phyloP scores from a whole-genome alignment of 176 grass and related monocot genomes.

The Thalia dealbata region DNA sequence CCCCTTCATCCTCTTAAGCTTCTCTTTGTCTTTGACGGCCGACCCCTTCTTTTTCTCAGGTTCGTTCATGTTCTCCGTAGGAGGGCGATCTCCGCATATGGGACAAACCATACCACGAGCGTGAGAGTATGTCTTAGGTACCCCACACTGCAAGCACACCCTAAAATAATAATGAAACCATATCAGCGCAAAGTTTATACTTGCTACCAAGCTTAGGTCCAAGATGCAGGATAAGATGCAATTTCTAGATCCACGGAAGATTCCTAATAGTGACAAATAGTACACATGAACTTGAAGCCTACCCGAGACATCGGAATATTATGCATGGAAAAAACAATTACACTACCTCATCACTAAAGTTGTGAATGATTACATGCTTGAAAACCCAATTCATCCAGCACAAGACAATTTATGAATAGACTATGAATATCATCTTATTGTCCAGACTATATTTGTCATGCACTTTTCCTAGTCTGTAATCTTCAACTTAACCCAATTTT shows the following conservation, averaged over 20 bases:
- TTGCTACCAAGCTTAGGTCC: not conserved
- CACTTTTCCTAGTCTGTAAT: no score
- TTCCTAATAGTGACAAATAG: not conserved
- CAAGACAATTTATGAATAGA: not conserved
- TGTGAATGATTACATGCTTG: not conserved
- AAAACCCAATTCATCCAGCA: not conserved
- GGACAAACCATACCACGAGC: slow-evolving; percentile 64
- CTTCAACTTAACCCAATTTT: not conserved
- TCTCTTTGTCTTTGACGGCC: slow-evolving; percentile 80
- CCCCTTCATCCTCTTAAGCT: slow-evolving; percentile 83
- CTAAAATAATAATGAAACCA: slow-evolving; percentile 17
- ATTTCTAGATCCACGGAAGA: not conserved
- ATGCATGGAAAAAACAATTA: not conserved
- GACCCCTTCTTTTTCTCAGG: slow-evolving; percentile 65
- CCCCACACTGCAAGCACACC: slow-evolving; percentile 78
- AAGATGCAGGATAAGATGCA: not conserved
- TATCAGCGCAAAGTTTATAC: not conserved
- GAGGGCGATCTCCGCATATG: slow-evolving; percentile 48
- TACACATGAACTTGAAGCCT: not conserved
- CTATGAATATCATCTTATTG: not conserved
- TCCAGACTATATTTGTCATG: not conserved
- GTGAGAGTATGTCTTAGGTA: slow-evolving; percentile 87
- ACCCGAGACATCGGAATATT: not conserved
- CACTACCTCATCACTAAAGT: not conserved
- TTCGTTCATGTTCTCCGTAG: slow-evolving; percentile 33